Percentiles rank a stretch among this genome's conserved stretches.
Evolutionary conservation across 148 eudicot species (phyloP).

Genomic region (Rhododendron kiyosumense): DNA sequence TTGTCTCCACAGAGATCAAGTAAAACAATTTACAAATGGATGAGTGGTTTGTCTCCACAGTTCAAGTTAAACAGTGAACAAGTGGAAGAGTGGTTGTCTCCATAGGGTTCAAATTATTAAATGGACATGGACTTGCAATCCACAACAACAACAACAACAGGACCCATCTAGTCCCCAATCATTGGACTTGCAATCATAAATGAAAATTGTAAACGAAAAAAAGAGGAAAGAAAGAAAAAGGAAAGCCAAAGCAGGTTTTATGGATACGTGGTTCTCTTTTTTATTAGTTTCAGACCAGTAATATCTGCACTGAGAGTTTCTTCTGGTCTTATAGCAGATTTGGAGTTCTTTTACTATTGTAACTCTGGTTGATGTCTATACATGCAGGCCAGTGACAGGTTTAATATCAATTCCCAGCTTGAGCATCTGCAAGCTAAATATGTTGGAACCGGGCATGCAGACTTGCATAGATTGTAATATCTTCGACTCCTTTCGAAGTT

Average conservation of each 20-base stretch:
- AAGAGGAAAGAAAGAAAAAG: not conserved
- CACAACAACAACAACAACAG: too few relatives aligned
- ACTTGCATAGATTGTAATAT: constrained; percentile 80
- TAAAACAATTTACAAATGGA: too few relatives aligned
- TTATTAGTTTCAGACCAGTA: not conserved
- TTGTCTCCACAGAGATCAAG: not conserved
- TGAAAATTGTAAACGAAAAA: not conserved
- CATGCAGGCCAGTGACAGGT: constrained; percentile 95
- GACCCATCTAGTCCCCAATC: too few relatives aligned
- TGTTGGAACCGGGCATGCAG: constrained; percentile 96
- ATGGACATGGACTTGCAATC: not conserved
- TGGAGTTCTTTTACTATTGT: not conserved
- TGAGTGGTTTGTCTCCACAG: not conserved
- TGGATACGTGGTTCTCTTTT: not conserved
- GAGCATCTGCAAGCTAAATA: constrained; percentile 97
- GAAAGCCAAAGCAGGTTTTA: not conserved
- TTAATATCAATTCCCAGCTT: constrained; percentile 94
- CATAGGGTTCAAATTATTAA: not conserved
- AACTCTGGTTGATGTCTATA: not conserved
- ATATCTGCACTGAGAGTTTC: not conserved
- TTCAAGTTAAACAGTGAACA: too few relatives aligned
- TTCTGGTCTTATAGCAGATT: not conserved
- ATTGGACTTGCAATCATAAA: not conserved
- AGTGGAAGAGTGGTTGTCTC: not conserved
- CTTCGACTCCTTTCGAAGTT: not conserved